Percentiles rank a stretch among this genome's conserved stretches.
Evolutionary conservation across 495 filamentous ascomycete species (phyloP).

Genomic region (Penicillium arizonense): DNA sequence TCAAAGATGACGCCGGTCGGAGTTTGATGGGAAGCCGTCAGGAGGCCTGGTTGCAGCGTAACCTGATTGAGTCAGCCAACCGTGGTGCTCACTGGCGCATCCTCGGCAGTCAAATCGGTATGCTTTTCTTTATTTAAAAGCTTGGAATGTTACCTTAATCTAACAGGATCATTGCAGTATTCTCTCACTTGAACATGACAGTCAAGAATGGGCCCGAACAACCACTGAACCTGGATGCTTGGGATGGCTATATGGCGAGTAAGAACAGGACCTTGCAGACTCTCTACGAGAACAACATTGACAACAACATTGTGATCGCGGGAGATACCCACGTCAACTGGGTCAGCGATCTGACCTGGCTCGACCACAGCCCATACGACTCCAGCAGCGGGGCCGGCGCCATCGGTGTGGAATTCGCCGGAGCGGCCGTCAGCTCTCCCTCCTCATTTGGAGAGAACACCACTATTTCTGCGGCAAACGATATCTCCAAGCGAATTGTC

Average conservation of each 20-base stretch:
- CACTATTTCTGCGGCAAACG: conserved; percentile 35
- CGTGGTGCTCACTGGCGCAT: conserved; percentile 5
- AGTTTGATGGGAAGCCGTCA: conserved; percentile 63
- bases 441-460: conserved; percentile 49
- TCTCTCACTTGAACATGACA: conserved; percentile 7
- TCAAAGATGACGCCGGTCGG: conserved; percentile 56
- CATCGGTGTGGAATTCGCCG: conserved; percentile 67
- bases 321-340: conserved; percentile 64
- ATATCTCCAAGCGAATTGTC: conserved; percentile 26
- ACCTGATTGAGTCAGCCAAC: conserved; percentile 45
- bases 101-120: conserved; percentile 7
- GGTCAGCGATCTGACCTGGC: conserved; percentile 61
- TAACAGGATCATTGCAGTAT: conserved; percentile 5
- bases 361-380: conserved; percentile 56
- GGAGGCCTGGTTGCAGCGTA: conserved; percentile 67
- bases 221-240: conserved; percentile 14
- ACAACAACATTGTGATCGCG: conserved; percentile 65
- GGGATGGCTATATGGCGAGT: conserved; percentile 62
- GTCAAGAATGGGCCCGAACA: conserved; percentile 1
- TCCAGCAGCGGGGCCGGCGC: conserved; percentile 52
- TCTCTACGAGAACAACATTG: conserved; percentile 59
- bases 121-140: neutral
- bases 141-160: conserved; percentile 3
- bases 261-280: conserved; percentile 59
- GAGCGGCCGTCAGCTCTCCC: conserved; percentile 56